phyloP scores from a whole-genome alignment of 768 basidiomycete genomes.

The Myochromella boudieri region DNA sequence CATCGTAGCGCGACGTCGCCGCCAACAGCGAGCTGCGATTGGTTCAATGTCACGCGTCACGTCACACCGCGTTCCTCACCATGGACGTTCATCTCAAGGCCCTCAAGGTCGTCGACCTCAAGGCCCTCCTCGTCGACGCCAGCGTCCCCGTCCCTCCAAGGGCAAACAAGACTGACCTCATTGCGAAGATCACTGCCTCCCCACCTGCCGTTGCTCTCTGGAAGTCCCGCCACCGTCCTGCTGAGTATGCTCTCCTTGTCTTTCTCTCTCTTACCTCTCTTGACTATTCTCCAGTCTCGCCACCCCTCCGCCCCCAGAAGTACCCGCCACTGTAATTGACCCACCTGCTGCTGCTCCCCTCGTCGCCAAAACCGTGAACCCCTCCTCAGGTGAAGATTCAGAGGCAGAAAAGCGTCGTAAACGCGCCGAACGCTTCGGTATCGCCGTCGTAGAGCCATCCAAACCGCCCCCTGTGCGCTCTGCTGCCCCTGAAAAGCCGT shows the following conservation, averaged over 20 bases:
- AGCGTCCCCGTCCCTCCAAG: slow-evolving; percentile 48
- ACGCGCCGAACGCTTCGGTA: slow-evolving; percentile 71
- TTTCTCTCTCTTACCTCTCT: background rate
- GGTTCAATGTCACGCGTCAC: slow-evolving; percentile 32
- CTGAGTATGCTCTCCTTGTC: slow-evolving; percentile 26
- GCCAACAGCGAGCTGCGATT: slow-evolving; percentile 38
- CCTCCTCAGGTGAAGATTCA: slow-evolving; percentile 30
- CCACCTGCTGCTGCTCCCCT: background rate
- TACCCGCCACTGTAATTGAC: slow-evolving; percentile 12
- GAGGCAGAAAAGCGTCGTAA: slow-evolving; percentile 59
- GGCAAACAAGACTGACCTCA: slow-evolving; percentile 67
- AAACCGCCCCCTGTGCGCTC: slow-evolving; percentile 21
- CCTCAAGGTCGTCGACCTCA: slow-evolving; percentile 74
- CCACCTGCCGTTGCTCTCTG: slow-evolving; percentile 51
- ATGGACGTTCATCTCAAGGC: slow-evolving; percentile 48
- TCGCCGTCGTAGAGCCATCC: slow-evolving; percentile 50
- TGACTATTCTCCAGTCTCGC: slow-evolving; percentile 5
- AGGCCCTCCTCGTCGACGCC: slow-evolving; percentile 57
- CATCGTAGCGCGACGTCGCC: slow-evolving; percentile 47
- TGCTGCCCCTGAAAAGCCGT: slow-evolving; percentile 20
- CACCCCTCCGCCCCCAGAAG: background rate
- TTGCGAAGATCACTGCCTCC: slow-evolving; percentile 57
- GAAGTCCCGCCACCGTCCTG: slow-evolving; percentile 26
- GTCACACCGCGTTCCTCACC: slow-evolving; percentile 24
- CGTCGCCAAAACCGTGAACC: background rate